Evolutionary conservation across 352 stramenopile species (phyloP).

Genomic region (Saprolegnia diclina): DNA sequence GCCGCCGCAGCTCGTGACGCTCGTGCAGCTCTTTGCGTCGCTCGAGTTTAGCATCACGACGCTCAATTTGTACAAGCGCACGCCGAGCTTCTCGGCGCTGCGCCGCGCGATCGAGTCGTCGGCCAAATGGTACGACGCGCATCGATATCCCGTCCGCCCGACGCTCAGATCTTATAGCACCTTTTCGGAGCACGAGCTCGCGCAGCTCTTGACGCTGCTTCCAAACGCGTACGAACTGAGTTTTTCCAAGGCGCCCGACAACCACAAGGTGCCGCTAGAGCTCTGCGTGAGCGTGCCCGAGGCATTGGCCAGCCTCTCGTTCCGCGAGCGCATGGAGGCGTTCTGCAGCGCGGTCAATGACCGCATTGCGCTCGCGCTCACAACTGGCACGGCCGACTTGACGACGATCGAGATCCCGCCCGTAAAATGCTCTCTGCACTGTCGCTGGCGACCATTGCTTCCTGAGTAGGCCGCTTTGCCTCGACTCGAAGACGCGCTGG

Average conservation of each 20-base stretch:
- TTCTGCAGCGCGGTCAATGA: constrained; percentile 16
- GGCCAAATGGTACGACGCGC: constrained; percentile 37
- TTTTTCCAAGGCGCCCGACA: constrained; percentile 18
- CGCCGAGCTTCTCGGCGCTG: constrained; percentile 51
- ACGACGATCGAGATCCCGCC: constrained; percentile 7
- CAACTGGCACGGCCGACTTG: background rate
- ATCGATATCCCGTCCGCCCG: background rate
- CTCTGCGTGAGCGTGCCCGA: background rate
- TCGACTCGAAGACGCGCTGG: constrained; percentile 2
- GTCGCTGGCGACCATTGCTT: background rate
- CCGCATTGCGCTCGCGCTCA: background rate
- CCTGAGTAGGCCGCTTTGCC: constrained; percentile 11
- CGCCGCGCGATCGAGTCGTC: constrained; percentile 67
- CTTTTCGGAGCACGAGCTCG: constrained; percentile 12
- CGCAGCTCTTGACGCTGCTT: constrained; percentile 11
- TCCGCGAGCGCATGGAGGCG: constrained; percentile 13
- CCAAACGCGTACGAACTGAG: constrained; percentile 16
- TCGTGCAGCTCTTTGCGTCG: constrained; percentile 57
- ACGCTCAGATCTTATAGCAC: background rate
- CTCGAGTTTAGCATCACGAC: constrained; percentile 66
- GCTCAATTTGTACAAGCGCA: constrained; percentile 65
- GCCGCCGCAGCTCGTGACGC: constrained; percentile 38
- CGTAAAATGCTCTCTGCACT: constrained; percentile 4
- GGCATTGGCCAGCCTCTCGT: background rate
- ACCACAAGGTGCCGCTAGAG: background rate